These are phyloP conservation scores for Pelargonium australe DNA, from an alignment of 441 rosid genomes.

Conservation along the genomic window DNA sequence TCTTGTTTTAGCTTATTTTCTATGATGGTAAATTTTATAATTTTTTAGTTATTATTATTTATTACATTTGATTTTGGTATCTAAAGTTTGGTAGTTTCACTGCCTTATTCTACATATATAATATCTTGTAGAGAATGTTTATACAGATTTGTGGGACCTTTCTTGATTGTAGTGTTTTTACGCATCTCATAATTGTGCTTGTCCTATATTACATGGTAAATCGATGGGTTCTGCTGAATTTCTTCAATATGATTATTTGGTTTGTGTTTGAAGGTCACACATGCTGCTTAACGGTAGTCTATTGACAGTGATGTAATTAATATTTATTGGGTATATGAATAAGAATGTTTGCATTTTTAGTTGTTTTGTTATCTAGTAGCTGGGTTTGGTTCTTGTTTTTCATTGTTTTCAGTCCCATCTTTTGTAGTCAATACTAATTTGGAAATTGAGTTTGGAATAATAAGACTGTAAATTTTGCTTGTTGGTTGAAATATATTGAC, in stretches of 20 bases:
- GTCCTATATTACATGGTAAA: background rate
- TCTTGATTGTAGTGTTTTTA: background rate
- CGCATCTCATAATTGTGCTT: background rate
- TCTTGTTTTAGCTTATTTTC: background rate
- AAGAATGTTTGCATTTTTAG: background rate
- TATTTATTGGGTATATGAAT: background rate
- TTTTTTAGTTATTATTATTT: background rate
- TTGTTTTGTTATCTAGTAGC: background rate
- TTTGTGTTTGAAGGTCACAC: background rate
- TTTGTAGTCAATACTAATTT: background rate
- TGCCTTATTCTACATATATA: background rate
- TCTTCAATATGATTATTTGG: background rate
- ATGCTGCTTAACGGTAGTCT: background rate
- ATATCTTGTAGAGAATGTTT: background rate
- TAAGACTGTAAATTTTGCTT: background rate
- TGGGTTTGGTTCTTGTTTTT: background rate
- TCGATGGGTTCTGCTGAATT: background rate
- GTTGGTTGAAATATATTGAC: slow-evolving; percentile 1
- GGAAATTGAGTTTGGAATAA: background rate
- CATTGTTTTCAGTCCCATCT: background rate
- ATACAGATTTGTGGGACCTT: background rate
- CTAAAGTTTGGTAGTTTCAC: background rate
- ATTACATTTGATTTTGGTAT: no score
- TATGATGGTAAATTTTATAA: background rate
- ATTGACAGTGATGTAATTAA: background rate